A percentile compares a stretch with the other conserved stretches of the same genome.
These are phyloP conservation scores for Yamadazyma akitaensis DNA, from an alignment of 805 yeast genomes.

Conservation along the genomic window DNA sequence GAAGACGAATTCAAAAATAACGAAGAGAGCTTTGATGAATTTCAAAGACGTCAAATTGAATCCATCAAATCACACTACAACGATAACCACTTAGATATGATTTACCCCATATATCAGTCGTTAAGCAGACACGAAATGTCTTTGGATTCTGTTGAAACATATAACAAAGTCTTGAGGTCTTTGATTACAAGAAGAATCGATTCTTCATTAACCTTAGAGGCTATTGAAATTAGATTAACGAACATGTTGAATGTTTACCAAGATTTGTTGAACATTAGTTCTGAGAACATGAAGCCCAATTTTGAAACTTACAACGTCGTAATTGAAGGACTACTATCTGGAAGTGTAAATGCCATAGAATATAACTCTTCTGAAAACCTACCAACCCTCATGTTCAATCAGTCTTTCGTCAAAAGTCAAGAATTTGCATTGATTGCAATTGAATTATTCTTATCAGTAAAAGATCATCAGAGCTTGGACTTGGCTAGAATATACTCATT, in stretches of 20 bases:
- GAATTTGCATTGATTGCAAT: slow-evolving; percentile 44
- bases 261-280: slow-evolving; percentile 43
- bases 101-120: slow-evolving; percentile 42
- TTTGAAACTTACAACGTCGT: slow-evolving; percentile 49
- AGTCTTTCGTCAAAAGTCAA: slow-evolving; percentile 41
- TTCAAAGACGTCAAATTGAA: slow-evolving; percentile 10
- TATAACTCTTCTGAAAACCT: slow-evolving; percentile 7
- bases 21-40: slow-evolving; percentile 1
- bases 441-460: slow-evolving; percentile 46
- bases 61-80: slow-evolving; percentile 4
- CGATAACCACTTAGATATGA: slow-evolving; percentile 26
- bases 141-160: slow-evolving; percentile 50
- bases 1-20: background rate
- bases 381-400: slow-evolving; percentile 27
- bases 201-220: slow-evolving; percentile 25
- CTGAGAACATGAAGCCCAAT: slow-evolving; percentile 46
- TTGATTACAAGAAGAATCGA: slow-evolving; percentile 49
- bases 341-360: slow-evolving; percentile 39
- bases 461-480: slow-evolving; percentile 33
- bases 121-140: slow-evolving; percentile 33
- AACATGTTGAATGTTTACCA: slow-evolving; percentile 64
- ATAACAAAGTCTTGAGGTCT: slow-evolving; percentile 54
- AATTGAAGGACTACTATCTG: slow-evolving; percentile 48
- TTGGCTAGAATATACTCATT: slow-evolving; percentile 31
- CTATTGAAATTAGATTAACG: slow-evolving; percentile 59